A percentile compares a stretch with the other conserved stretches of the same genome.
Evolutionary conservation across 2,329 filamentous ascomycete genomes (phyloP).

Genomic region (Allantophomopsis lycopodina): DNA sequence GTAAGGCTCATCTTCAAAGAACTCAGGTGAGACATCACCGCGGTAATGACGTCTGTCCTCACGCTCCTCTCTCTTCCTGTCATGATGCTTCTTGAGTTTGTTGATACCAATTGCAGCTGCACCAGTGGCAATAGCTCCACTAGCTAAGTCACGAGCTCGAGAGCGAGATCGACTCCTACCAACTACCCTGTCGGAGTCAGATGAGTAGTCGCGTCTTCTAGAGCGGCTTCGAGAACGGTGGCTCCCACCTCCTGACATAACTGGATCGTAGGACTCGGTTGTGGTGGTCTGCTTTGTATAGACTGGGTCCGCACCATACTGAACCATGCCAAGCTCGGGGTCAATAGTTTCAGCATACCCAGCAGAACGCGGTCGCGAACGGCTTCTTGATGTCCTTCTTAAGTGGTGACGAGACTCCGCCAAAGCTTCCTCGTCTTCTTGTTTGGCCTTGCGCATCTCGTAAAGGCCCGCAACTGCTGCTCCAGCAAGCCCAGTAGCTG

Average conservation of each 20-base stretch:
- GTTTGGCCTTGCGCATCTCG: conserved; percentile 46
- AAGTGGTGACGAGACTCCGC: neutral
- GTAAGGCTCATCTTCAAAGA: conserved; percentile 15
- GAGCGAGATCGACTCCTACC: conserved; percentile 33
- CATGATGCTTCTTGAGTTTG: conserved; percentile 37
- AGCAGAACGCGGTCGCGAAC: conserved; percentile 17
- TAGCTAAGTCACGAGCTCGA: conserved; percentile 37
- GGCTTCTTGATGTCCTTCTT: conserved; percentile 26
- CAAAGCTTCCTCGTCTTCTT: conserved; percentile 25
- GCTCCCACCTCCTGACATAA: conserved; percentile 8
- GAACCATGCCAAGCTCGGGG: conserved; percentile 55
- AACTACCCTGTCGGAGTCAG: conserved; percentile 8
- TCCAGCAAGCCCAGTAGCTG: conserved; percentile 43
- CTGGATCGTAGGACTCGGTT: conserved; percentile 14
- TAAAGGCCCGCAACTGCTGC: conserved; percentile 48
- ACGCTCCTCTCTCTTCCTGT: conserved; percentile 21
- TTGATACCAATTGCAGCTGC: conserved; percentile 51
- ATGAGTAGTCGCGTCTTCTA: conserved; percentile 11
- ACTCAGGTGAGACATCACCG: conserved; percentile 16
- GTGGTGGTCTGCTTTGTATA: conserved; percentile 21
- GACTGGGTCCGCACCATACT: conserved; percentile 48
- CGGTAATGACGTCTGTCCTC: conserved; percentile 20
- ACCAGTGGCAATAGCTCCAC: conserved; percentile 38
- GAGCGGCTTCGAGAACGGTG: conserved; percentile 9
- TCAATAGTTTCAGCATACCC: conserved; percentile 38